Evolutionary conservation across 2,329 filamentous ascomycete species (phyloP), one percentile per base, ranked within the genome.

Genomic region (Aspergillus niger): DNA sequence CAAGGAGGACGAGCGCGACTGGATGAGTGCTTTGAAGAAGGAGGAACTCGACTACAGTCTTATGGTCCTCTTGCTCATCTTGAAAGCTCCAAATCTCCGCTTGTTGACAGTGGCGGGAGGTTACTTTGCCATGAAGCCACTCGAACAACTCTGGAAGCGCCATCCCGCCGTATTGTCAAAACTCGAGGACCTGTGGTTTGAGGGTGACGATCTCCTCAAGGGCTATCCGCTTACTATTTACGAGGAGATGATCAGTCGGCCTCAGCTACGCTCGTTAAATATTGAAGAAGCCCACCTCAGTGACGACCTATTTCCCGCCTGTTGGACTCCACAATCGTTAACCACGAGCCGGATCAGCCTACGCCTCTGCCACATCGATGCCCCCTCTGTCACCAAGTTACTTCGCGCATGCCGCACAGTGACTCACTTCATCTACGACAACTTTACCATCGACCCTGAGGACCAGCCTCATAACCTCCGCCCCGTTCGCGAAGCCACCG

Each of bases 251-350:
- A 20, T 68, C 5, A 41, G 39, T 8, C 57, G 61, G 8, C 63
- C 62, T 1, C 59, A 52, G 5, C 38, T 69, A 3, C 57, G 17
- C 26, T 7, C 8, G 13, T 8, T 55, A 3, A 57, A 39, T 0
- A 58, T 69, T 15, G 55, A 66, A 28, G 59, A 62, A 22, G 67
- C 64, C 13, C 52, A 63, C 60, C 63, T 70, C 11, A n/a, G 38
- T 13, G 32, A 49, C 13, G 5, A n/a, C 8, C 13, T 2, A 4
- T 65, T 62, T 10, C 65, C 66, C 22, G 39, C 59, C 26, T 53
- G 41, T 41, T 62, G 58, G 63, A 36, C 48, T 30, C 56, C 55
- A 8, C 55, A 59, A 10, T 53, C 59, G 28, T 41, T 67, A 10
- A 30, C 54, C 0, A 20, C 51, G 7, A 54, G 64, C 20, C 39